Evolutionary conservation across 352 stramenopile species (phyloP), one percentile per base, ranked within the genome.

Genomic region (Phytopythium sindhum): DNA sequence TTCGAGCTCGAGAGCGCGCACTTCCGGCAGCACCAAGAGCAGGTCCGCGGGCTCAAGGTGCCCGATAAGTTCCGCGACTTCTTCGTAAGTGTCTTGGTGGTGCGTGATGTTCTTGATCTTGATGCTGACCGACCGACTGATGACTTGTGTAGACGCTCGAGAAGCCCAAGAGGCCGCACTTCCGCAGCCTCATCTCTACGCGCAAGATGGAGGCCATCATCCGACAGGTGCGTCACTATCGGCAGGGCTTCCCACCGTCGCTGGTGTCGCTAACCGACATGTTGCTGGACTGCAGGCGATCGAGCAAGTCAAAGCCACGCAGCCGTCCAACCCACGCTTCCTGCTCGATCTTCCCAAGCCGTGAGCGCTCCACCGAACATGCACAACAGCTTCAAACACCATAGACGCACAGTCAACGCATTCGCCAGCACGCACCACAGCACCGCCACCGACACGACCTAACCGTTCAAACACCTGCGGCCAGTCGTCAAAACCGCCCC

Each of bases 31-130:
- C 80, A 89, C 60, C 67, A 85, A 48, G 66, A 74, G 23, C 76
- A 89, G 41, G 67, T 75, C 33, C 65, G 72, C 33, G 76, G 81
- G 47, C 69, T 89, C 41, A 61, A 81, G 35, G 78, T 89, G 50
- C 70, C 83, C 33, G 78, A 87, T 57, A 89, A 88, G 60, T 89
- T 88, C 57, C 74, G 77, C 35, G 78, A 88, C 35, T 89, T 89
- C 59, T 88, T 89, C 48, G 80, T 89, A 75, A 65, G 75, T 72
- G 39, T 31, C 45, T 45, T 56, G 44, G 48, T 26, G 24, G 35
- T 50, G 54, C 24, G 47, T 41, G 35, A 28, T 15, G 33, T 21
- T 53, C 37, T 29, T 52, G 41, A 57, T 21, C 29, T 9, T 39
- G 1, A 28, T 51, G 57, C 19, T 62, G 9, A 52, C 23, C 2